Percentiles rank a stretch among this genome's conserved stretches.
phyloP scores from a whole-genome alignment of 371 early-diverging fungal species.

The Syncephalis plumigaleata region DNA sequence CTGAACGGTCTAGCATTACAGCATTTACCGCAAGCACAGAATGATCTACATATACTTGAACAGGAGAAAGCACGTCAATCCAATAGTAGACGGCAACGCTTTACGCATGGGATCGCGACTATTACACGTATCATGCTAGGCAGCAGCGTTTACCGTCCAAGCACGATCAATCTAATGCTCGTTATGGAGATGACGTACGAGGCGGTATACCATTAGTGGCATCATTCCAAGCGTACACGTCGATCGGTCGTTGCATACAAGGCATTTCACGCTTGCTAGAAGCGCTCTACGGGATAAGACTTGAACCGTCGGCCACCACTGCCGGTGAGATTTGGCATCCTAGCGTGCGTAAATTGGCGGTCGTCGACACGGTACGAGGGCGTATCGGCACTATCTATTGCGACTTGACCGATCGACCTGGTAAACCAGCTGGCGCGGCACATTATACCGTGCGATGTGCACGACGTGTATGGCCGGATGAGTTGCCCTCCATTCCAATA shows the following conservation, averaged over 20 bases:
- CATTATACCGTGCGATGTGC: constrained; percentile 92
- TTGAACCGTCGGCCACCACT: constrained; percentile 39
- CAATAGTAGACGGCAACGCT: constrained; percentile 15
- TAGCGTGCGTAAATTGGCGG: constrained; percentile 74
- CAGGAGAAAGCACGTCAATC: constrained; percentile 17
- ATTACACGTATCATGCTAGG: constrained; percentile 31
- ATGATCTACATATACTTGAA: constrained; percentile 26
- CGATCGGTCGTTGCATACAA: constrained; percentile 73
- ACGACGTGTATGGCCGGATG: constrained; percentile 57
- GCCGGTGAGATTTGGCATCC: constrained; percentile 76
- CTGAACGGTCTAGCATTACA: constrained; percentile 42
- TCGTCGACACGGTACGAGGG: constrained; percentile 65
- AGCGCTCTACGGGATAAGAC: constrained; percentile 67
- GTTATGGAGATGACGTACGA: no score
- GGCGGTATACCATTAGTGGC: no score
- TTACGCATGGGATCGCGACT: constrained; percentile 75
- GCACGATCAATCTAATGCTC: no score
- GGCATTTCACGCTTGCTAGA: constrained; percentile 67
- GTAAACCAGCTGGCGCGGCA: constrained; percentile 73
- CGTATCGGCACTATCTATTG: constrained; percentile 84
- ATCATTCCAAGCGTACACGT: constrained; percentile 29
- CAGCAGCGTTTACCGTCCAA: constrained; percentile 13
- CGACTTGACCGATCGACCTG: constrained; percentile 60
- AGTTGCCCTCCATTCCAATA: constrained; percentile 19
- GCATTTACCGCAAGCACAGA: constrained; percentile 23